Conservation (phyloP, 371 early-diverging fungal species). For the Mortierella sp. region DNA sequence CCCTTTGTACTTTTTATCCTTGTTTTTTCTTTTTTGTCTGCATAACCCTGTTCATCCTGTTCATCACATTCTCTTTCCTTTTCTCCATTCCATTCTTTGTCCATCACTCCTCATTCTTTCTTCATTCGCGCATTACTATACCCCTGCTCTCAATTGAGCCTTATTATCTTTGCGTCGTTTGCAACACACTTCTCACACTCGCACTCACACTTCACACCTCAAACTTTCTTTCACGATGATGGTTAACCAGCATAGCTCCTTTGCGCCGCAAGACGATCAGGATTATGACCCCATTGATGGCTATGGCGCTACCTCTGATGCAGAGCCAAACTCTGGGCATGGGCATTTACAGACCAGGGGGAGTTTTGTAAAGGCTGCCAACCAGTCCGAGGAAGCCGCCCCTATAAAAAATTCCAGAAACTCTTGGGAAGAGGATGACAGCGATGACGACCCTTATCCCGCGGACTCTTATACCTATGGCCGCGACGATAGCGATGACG, state of each 20-base stretch:
- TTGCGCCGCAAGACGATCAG: conserved; percentile 12
- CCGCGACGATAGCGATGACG: conserved; percentile 19
- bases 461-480: conserved; percentile 42
- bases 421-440: conserved; percentile 51
- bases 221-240: conserved; percentile 19
- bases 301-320: conserved; percentile 19
- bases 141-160: conserved; percentile 2
- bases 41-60: not conserved
- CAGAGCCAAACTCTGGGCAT: conserved; percentile 20
- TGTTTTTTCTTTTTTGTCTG: not conserved
- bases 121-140: conserved; percentile 1
- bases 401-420: conserved; percentile 24
- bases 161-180: not conserved
- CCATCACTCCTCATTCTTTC: not conserved
- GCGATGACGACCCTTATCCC: conserved; percentile 47
- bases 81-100: not conserved
- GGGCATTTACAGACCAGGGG: conserved; percentile 9
- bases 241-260: conserved; percentile 31
- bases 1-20: not conserved
- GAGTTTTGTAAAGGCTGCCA: not conserved
- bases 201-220: not conserved
- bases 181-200: not conserved
- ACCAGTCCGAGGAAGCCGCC: conserved; percentile 1
- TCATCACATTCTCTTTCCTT: not conserved
- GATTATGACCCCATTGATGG: conserved; percentile 33